Evolutionary conservation across 2,329 filamentous ascomycete species (phyloP).

Genomic region (Fragosphaeria purpurea): DNA sequence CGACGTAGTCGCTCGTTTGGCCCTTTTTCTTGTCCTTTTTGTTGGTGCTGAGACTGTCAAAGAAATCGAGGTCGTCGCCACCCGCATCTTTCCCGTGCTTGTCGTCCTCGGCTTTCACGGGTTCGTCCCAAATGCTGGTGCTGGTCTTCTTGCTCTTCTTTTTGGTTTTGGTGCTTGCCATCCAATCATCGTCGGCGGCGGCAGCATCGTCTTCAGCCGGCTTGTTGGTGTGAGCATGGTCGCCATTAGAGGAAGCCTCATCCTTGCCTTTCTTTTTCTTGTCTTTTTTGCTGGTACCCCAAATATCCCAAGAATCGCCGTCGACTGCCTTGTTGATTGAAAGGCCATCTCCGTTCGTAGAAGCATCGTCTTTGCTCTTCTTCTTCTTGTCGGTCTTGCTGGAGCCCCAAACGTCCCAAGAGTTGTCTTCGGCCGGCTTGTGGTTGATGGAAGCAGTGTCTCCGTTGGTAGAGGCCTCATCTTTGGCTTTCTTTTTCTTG

Average conservation of each 20-base stretch:
- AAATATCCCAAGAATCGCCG: slow-evolving; percentile 21
- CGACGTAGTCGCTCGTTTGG: slow-evolving; percentile 17
- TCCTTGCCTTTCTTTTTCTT: slow-evolving; percentile 14
- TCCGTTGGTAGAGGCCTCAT: slow-evolving; percentile 2
- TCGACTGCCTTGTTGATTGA: slow-evolving; percentile 12
- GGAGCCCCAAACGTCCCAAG: slow-evolving; percentile 3
- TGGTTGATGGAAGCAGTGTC: slow-evolving; percentile 1
- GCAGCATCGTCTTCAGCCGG: background rate
- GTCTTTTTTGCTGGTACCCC: slow-evolving; percentile 23
- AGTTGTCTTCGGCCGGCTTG: background rate
- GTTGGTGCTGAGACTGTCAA: slow-evolving; percentile 20
- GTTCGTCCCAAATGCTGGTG: slow-evolving; percentile 5
- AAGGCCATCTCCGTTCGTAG: slow-evolving; percentile 8
- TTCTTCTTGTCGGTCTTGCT: slow-evolving; percentile 10
- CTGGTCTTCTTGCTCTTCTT: slow-evolving; percentile 7
- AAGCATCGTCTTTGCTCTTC: slow-evolving; percentile 13
- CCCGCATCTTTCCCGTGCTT: slow-evolving; percentile 20
- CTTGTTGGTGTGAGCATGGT: background rate
- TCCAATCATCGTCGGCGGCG: slow-evolving; percentile 10
- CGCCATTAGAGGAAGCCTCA: slow-evolving; percentile 3
- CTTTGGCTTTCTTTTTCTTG: slow-evolving; percentile 11
- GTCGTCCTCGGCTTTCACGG: slow-evolving; percentile 10
- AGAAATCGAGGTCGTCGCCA: slow-evolving; percentile 16
- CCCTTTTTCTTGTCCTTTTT: slow-evolving; percentile 20
- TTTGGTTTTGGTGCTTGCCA: slow-evolving; percentile 4